These are phyloP conservation scores for Apostasia shenzhenica DNA, from an alignment of 106 monocot genomes.

Conservation along the genomic window DNA sequence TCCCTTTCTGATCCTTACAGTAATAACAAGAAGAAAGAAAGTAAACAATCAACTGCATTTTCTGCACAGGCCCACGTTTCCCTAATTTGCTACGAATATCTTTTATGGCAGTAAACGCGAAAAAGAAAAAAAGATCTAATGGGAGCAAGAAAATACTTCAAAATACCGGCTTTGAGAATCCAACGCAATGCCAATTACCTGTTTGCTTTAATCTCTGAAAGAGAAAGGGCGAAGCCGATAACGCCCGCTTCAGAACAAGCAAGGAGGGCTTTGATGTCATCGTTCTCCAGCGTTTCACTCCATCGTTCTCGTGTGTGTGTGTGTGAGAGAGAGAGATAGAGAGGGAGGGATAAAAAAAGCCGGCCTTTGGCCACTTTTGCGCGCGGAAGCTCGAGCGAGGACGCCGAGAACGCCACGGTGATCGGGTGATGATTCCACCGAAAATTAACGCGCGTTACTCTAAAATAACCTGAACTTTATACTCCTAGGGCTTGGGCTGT, in stretches of 20 bases:
- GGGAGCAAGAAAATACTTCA: not conserved
- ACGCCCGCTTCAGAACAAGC: constrained; percentile 12
- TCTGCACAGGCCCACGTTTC: not conserved
- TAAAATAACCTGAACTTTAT: too few species aligned
- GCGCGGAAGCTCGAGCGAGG: too few species aligned
- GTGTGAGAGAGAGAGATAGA: too few species aligned
- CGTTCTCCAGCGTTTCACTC: not conserved
- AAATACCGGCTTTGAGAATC: not conserved
- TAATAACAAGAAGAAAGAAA: not conserved
- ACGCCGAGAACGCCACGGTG: too few species aligned
- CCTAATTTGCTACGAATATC: not conserved
- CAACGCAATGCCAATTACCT: constrained; percentile 30
- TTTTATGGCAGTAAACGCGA: not conserved
- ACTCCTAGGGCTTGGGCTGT: too few species aligned
- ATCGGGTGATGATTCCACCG: too few species aligned
- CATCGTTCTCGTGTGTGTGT: fast-evolving
- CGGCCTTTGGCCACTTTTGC: too few species aligned
- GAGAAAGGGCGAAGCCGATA: constrained; percentile 36
- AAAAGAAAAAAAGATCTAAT: not conserved
- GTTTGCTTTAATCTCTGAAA: constrained; percentile 74
- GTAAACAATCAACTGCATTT: not conserved
- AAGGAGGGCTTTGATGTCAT: not conserved
- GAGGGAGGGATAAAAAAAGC: too few species aligned
- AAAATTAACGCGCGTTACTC: too few species aligned
- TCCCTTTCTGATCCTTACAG: not conserved